Evolutionary conservation across 108 stramenopile genomes (phyloP).

Genomic region (Fragilariopsis cylindrus): DNA sequence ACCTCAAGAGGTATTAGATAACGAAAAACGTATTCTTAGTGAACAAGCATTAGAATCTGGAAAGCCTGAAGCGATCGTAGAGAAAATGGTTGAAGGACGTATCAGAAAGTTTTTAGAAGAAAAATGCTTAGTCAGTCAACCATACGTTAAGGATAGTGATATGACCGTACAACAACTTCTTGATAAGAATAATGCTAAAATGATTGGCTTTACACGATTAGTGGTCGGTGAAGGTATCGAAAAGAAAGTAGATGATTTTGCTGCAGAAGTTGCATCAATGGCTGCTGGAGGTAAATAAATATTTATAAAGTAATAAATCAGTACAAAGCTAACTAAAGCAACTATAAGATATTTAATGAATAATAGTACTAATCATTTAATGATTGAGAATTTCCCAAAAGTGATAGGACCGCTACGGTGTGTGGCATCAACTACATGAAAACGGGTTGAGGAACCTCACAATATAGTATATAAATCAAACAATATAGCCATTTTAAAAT

Average conservation of each 20-base stretch:
- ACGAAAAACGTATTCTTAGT: constrained; percentile 62
- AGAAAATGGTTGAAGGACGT: constrained; percentile 84
- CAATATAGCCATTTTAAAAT: too few species aligned
- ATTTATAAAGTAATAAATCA: neutral
- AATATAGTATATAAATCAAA: too few species aligned
- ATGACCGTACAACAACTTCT: constrained; percentile 74
- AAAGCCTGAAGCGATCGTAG: constrained; percentile 78
- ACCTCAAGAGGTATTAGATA: constrained; percentile 72
- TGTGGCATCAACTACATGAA: too few species aligned
- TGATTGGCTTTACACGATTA: constrained; percentile 74
- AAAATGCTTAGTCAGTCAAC: constrained; percentile 73
- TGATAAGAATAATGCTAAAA: constrained; percentile 70
- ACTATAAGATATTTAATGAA: too few species aligned
- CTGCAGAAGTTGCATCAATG: constrained; percentile 81
- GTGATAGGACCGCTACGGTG: too few species aligned
- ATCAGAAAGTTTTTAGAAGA: constrained; percentile 80
- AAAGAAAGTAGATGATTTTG: constrained; percentile 78
- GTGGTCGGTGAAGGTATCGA: constrained; percentile 84
- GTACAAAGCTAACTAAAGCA: neutral
- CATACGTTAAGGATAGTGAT: constrained; percentile 72
- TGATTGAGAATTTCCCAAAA: too few species aligned
- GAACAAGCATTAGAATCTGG: constrained; percentile 68
- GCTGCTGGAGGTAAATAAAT: constrained; percentile 25
- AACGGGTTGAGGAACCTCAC: too few species aligned
- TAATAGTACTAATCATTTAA: too few species aligned